Evolutionary conservation across 2,329 filamentous ascomycete genomes (phyloP), one percentile per base, ranked within the genome.

Genomic region (Thelonectria blattea): DNA sequence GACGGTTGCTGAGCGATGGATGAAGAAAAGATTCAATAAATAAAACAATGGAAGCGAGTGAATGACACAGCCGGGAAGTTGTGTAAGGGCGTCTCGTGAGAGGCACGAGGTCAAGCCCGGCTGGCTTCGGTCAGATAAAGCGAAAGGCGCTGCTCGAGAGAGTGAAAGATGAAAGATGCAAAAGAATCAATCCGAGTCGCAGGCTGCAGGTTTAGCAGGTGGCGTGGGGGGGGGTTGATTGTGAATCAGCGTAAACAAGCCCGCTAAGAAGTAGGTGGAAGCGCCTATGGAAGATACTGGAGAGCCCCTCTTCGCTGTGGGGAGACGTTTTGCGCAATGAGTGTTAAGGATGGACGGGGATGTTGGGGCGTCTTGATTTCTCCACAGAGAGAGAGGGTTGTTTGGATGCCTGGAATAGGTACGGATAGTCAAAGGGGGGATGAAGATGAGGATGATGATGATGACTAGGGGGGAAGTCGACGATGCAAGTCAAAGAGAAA

Each of bases 1-100:
- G 61, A 68, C 61, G 50, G 56, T 60, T 60, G 67, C 45, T n/a
- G 68, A 56, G 32, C 59, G 52, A 41, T 68, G 62, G 41, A 37
- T 5, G 48, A 46, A 45, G 10, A 37, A 46, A 57, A 20, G n/a
- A 22, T 27, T 17, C 49, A 41, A 59, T 18, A 59, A 58, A 46
- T 45, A 24, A 24, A 24, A 24, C 22, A 24, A 6, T 24, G n/a
- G n/a, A 60, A 17, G 18, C 45, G 52, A 60, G 14, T 32, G 39
- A n/a, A 53, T 37, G 34, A 46, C 45, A 34, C 52, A 57, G 58
- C 48, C 52, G 49, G 52, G 47, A 43, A 27, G 46, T 42, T 43
- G 17, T 10, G 17, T 39, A 20, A 60, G 41, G 46, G 52, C 58
- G 53, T 60, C 58, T 56, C 58, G 52, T 34, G 48, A 55, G 22